These are phyloP conservation scores for Colletotrichum costaricense DNA, from an alignment of 2,329 filamentous ascomycete genomes.

Conservation along the genomic window DNA sequence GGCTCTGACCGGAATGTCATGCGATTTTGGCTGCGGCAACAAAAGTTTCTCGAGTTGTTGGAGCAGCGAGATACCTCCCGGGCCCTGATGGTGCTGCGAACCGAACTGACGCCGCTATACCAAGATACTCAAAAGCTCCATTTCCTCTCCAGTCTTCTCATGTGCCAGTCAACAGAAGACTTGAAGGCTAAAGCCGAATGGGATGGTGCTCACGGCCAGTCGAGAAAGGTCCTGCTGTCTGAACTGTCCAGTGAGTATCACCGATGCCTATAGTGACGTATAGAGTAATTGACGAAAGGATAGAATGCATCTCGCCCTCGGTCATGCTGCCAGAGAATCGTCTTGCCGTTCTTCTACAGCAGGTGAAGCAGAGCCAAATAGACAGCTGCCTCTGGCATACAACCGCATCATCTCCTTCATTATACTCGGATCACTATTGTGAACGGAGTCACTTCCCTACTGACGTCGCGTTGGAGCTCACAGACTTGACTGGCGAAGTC, in stretches of 20 bases:
- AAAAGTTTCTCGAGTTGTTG: conserved; percentile 93
- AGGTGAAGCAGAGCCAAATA: conserved; percentile 88
- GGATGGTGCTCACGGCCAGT: conserved; percentile 83
- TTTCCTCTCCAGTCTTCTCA: conserved; percentile 87
- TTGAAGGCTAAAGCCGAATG: conserved; percentile 82
- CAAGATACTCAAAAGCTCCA: conserved; percentile 83
- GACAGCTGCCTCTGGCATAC: conserved; percentile 91
- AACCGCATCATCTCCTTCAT: conserved; percentile 78
- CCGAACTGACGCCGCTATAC: conserved; percentile 87
- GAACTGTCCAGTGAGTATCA: conserved; percentile 80
- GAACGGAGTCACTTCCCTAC: conserved; percentile 84
- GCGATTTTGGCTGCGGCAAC: conserved; percentile 88
- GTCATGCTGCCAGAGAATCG: conserved; percentile 97
- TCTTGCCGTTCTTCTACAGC: conserved; percentile 81
- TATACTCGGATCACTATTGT: conserved; percentile 91
- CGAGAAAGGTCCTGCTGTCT: conserved; percentile 79
- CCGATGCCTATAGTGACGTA: background rate
- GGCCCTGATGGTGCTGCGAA: conserved; percentile 85
- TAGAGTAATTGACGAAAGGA: conserved; percentile 38
- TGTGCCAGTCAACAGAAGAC: conserved; percentile 85
- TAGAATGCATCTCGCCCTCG: conserved; percentile 91
- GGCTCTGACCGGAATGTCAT: conserved; percentile 82
- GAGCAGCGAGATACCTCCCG: conserved; percentile 78
- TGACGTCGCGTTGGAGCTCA: conserved; percentile 76
- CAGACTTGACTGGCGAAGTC: conserved; percentile 82